Conservation (phyloP, 106 monocot genomes). For the Narthecium ossifragum region DNA sequence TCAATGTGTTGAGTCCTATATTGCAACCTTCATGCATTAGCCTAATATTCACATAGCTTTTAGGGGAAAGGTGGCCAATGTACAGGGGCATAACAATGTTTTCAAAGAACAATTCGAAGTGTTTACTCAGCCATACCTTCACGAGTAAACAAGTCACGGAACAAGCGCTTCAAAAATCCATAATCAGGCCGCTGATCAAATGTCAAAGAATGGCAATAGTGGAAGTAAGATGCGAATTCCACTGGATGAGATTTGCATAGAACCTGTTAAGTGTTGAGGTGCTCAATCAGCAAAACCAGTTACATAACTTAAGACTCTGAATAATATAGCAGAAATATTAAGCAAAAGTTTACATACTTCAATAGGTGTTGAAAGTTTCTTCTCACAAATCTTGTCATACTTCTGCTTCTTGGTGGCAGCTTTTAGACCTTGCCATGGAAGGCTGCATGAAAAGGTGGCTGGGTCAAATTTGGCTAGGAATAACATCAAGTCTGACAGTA, state of each 20-base stretch:
- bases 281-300: neutral
- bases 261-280: slow-evolving; percentile 30
- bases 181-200: slow-evolving; percentile 95
- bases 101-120: no score
- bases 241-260: slow-evolving; percentile 84
- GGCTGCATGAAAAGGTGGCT: slow-evolving; percentile 37
- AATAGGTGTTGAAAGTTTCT: slow-evolving; percentile 92
- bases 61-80: no score
- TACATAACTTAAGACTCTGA: neutral
- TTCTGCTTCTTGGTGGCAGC: slow-evolving; percentile 96
- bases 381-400: slow-evolving; percentile 96
- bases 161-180: slow-evolving; percentile 83
- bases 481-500: neutral
- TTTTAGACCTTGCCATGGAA: slow-evolving; percentile 98
- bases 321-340: neutral
- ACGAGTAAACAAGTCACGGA: slow-evolving; percentile 71
- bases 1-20: no score
- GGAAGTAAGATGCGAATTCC: slow-evolving; percentile 98
- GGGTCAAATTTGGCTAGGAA: neutral
- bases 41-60: no score
- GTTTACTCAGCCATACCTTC: slow-evolving; percentile 77
- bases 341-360: slow-evolving; percentile 55
- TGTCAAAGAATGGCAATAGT: slow-evolving; percentile 89
- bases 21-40: no score
- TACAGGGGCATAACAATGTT: no score